Percentiles rank a stretch among this genome's conserved stretches.
phyloP scores from a whole-genome alignment of 2,329 filamentous ascomycete species.

The Botrytis deweyae region DNA sequence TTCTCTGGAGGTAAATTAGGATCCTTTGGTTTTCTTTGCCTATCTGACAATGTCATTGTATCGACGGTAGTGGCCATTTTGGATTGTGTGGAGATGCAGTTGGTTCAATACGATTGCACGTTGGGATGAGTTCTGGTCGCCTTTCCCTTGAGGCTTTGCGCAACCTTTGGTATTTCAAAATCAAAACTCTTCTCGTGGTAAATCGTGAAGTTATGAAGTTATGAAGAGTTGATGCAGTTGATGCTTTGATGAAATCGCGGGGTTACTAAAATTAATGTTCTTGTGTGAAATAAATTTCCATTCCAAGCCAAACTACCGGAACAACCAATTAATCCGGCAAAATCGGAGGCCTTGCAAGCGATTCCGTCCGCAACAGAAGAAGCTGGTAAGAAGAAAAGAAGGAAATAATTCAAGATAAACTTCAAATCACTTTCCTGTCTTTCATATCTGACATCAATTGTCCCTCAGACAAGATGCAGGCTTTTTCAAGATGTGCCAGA shows the following conservation, averaged over 20 bases:
- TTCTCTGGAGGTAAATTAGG: conserved; percentile 83
- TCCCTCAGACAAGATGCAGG: conserved; percentile 68
- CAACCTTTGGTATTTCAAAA: background rate
- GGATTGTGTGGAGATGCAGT: background rate
- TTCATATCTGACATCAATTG: conserved; percentile 37
- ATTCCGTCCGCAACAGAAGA: conserved; percentile 18
- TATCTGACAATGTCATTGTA: conserved; percentile 55
- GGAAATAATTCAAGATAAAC: conserved; percentile 22
- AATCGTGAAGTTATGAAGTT: background rate
- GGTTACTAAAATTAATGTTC: conserved; percentile 11
- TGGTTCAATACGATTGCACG: background rate
- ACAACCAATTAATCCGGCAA: conserved; percentile 10
- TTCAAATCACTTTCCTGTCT: conserved; percentile 24
- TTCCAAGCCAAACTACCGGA: background rate
- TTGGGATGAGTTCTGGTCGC: no score
- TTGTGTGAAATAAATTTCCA: conserved; percentile 14
- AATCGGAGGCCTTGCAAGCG: conserved; percentile 20
- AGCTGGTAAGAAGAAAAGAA: conserved; percentile 15
- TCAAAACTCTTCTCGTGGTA: background rate
- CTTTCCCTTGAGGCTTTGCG: background rate
- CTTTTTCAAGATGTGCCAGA: conserved; percentile 70
- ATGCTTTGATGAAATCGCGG: conserved; percentile 1
- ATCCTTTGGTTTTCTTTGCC: conserved; percentile 61
- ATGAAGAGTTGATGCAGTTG: background rate
- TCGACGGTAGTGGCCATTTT: conserved; percentile 61